Percentiles rank a stretch among this genome's conserved stretches.
Evolutionary conservation across 768 basidiomycete genomes (phyloP).

Genomic region (Hericium erinaceus): DNA sequence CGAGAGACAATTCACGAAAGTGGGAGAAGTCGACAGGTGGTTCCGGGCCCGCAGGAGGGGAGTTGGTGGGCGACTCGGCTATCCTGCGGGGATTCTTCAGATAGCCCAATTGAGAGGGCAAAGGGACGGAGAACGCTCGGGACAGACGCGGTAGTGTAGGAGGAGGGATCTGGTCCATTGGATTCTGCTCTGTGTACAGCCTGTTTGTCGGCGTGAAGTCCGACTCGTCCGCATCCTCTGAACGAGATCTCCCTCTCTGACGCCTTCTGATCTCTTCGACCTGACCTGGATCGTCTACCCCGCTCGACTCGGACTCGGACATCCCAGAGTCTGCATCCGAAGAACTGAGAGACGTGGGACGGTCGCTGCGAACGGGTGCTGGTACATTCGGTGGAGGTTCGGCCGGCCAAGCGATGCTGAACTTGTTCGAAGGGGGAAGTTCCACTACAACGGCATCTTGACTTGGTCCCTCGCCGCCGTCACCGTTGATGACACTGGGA

Average conservation of each 20-base stretch:
- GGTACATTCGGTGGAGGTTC: constrained; percentile 33
- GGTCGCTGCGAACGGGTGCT: constrained; percentile 30
- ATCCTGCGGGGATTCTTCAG: constrained; percentile 58
- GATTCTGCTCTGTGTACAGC: constrained; percentile 22
- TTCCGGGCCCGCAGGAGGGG: constrained; percentile 16
- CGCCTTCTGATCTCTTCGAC: constrained; percentile 1
- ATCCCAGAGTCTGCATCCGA: constrained; percentile 43
- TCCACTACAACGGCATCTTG: constrained; percentile 39
- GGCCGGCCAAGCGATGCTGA: constrained; percentile 49
- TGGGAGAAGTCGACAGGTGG: constrained; percentile 26
- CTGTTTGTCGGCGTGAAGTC: constrained; percentile 22
- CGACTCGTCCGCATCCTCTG: constrained; percentile 18
- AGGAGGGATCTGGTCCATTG: constrained; percentile 21
- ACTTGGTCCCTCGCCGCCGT: constrained; percentile 29
- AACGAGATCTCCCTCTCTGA: constrained; percentile 8
- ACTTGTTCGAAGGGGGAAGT: constrained; percentile 42
- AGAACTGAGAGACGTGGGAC: constrained; percentile 29
- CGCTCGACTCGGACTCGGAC: constrained; percentile 33
- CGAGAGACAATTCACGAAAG: constrained; percentile 67
- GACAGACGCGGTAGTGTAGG: constrained; percentile 44
- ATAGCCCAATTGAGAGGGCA: constrained; percentile 69
- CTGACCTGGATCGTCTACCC: neutral
- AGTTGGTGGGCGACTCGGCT: constrained; percentile 10
- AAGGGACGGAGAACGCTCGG: constrained; percentile 71
- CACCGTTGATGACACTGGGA: constrained; percentile 31